Evolutionary conservation across 2,329 filamentous ascomycete species (phyloP).

Genomic region (Hypoxylon sp.): DNA sequence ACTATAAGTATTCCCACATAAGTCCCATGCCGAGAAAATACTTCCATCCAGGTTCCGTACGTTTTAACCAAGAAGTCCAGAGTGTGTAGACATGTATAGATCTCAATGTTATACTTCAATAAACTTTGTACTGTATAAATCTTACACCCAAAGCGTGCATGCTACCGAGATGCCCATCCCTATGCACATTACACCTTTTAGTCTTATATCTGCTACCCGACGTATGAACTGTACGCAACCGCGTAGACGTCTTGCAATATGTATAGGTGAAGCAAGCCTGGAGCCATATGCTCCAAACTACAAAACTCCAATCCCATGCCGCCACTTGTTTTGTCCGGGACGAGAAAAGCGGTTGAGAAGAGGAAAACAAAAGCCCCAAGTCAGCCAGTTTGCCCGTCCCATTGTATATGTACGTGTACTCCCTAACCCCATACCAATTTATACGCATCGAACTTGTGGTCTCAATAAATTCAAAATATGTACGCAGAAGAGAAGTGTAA

Average conservation of each 20-base stretch:
- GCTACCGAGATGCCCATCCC: slow-evolving; percentile 6
- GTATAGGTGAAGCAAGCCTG: slow-evolving; percentile 18
- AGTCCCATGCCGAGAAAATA: background rate
- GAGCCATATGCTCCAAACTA: background rate
- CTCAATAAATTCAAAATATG: slow-evolving; percentile 17
- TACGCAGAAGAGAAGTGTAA: slow-evolving; percentile 18
- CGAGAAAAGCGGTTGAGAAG: background rate
- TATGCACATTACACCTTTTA: slow-evolving; percentile 16
- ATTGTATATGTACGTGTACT: slow-evolving; percentile 19
- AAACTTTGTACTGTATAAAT: slow-evolving; percentile 9
- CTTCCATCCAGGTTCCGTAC: background rate
- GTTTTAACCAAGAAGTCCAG: background rate
- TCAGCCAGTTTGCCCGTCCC: slow-evolving; percentile 8
- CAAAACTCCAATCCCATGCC: slow-evolving; percentile 24
- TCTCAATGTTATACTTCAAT: background rate
- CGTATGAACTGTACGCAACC: slow-evolving; percentile 4
- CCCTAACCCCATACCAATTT: slow-evolving; percentile 10
- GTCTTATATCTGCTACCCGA: background rate
- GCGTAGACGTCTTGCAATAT: slow-evolving; percentile 18
- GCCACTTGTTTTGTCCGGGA: slow-evolving; percentile 7
- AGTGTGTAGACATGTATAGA: background rate
- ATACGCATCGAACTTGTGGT: slow-evolving; percentile 9
- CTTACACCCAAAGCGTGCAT: background rate
- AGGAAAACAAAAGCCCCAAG: background rate
- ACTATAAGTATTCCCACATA: too few species aligned